phyloP scores from a whole-genome alignment of 2,329 filamentous ascomycete genomes.

The Aspergillus phoenicis region DNA sequence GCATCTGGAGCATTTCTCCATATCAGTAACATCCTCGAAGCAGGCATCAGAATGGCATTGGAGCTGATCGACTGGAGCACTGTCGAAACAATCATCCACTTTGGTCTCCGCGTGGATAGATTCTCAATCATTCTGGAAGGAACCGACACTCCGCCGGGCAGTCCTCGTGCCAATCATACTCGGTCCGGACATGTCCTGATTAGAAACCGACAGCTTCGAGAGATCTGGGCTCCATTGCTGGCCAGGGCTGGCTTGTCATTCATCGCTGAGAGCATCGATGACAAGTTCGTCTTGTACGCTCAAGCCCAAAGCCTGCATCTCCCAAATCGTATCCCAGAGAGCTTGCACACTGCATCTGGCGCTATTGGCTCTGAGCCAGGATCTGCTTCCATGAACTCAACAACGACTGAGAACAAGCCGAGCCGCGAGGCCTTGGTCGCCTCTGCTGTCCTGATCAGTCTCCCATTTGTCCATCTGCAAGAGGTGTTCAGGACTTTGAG shows the following conservation, averaged over 20 bases:
- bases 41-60: conserved; percentile 29
- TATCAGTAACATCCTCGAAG: conserved; percentile 24
- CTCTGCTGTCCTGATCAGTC: conserved; percentile 32
- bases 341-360: conserved; percentile 18
- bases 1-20: conserved; percentile 35
- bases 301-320: conserved; percentile 26
- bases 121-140: conserved; percentile 24
- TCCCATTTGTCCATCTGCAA: conserved; percentile 30
- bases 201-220: conserved; percentile 15
- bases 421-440: conserved; percentile 20
- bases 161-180: neutral
- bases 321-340: conserved; percentile 30
- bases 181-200: neutral
- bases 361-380: conserved; percentile 18
- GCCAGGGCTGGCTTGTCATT: conserved; percentile 27
- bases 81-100: conserved; percentile 33
- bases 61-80: conserved; percentile 32
- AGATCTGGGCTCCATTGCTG: conserved; percentile 15
- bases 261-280: conserved; percentile 23
- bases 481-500: conserved; percentile 25
- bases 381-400: conserved; percentile 28
- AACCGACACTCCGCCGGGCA: neutral
- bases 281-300: conserved; percentile 29
- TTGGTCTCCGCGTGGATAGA: conserved; percentile 26
- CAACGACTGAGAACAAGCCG: conserved; percentile 20